Evolutionary conservation across 1,284 basidiomycete species (phyloP), one percentile per base, ranked within the genome.

Genomic region (Fomitopsis schrenkii): DNA sequence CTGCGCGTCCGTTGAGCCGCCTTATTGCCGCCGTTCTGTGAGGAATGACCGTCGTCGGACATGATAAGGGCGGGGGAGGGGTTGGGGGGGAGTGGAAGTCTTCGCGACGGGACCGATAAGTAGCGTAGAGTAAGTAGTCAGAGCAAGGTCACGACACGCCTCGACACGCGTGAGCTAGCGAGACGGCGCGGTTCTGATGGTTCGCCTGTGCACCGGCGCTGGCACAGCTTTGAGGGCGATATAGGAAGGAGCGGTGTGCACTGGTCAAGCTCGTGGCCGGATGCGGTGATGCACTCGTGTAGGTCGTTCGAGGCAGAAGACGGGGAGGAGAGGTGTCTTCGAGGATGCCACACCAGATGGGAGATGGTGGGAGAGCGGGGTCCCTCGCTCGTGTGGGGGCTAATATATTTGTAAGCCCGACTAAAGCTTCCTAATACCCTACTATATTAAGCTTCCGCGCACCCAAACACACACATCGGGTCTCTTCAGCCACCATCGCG

Each of bases 1-100:
- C 92, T 92, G 63, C 90, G 81, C 0, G 90, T 87, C 56, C 90
- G 83, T 75, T 92, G 92, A 36, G 87, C 19, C 52, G 33, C 7
- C 52, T 54, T 54, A n/a, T 19, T 22, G n/a, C 35, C 36, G 35
- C 52, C 52, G 52, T 54, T 54, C 6, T 38, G 35, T 38, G 14
- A 33, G 33, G 33, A 12, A 22, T 54, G 15, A 17, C 33, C 48
- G 3, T 54, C 52, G 35, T 38, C 52, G 3, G 35, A 17, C 52
- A 54, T 54, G 52, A 30, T 38, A 33, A 33, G 8, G 14, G n/a
- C 14, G 2, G 36, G 15, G 33, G 52, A 40, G 12, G 52, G 3
- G 35, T 22, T 53, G 52, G 15, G 15, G 35, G n/a, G 26, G 36
- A 38, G 26, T 8, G 10, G 12, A 50, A 17, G 28, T 19, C 36